phyloP scores from a whole-genome alignment of 1,139 yeast species.

The Taiozyma sp. region DNA sequence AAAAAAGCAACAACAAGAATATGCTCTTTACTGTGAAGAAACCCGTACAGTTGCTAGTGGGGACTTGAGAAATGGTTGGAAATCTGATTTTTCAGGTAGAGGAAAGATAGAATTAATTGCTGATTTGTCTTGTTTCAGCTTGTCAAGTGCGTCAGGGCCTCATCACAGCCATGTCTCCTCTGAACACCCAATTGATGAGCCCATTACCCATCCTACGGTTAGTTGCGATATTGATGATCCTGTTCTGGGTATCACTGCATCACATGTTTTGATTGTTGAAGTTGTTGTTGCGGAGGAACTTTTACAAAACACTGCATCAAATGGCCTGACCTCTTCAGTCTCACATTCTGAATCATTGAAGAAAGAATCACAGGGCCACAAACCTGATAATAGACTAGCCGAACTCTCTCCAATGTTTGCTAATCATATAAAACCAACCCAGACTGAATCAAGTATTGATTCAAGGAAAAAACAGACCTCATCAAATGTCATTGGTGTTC shows the following conservation, averaged over 20 bases:
- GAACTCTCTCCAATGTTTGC: conserved; percentile 39
- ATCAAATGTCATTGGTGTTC: conserved; percentile 48
- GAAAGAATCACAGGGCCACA: conserved; percentile 9
- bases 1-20: conserved; percentile 27
- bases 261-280: conserved; percentile 76
- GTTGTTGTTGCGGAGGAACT: conserved; percentile 91
- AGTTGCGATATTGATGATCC: conserved; percentile 84
- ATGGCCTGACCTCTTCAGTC: conserved; percentile 12
- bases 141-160: conserved; percentile 23
- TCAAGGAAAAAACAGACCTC: conserved; percentile 1
- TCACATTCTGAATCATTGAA: conserved; percentile 13
- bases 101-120: conserved; percentile 79
- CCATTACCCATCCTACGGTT: conserved; percentile 43
- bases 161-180: conserved; percentile 22
- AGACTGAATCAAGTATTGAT: conserved; percentile 11
- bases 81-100: conserved; percentile 72
- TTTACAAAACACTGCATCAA: conserved; percentile 31
- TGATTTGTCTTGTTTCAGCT: conserved; percentile 48
- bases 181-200: conserved; percentile 18
- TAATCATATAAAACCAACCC: conserved; percentile 22
- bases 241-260: conserved; percentile 67
- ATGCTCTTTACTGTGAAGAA: conserved; percentile 61
- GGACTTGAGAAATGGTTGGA: conserved; percentile 89
- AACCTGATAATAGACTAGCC: conserved; percentile 33
- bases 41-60: conserved; percentile 70